These are phyloP conservation scores for Flaveria brownii DNA, from an alignment of 129 eudicot species.

Conservation along the genomic window DNA sequence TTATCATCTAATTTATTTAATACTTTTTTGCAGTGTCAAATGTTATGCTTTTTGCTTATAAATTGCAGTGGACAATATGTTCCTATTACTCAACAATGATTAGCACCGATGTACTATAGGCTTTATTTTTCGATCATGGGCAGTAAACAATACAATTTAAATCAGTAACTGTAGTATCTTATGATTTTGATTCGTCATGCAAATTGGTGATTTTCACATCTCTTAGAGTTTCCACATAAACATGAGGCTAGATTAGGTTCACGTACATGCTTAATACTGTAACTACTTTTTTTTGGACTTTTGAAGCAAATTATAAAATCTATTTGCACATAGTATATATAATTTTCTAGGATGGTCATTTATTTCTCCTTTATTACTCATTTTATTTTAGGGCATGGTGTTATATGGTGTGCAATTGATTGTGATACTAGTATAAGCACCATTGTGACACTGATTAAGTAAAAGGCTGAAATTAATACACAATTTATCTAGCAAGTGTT, in stretches of 20 bases:
- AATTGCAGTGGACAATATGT: not conserved
- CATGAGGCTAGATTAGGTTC: not conserved
- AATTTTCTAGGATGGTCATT: not conserved
- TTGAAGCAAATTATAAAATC: not conserved
- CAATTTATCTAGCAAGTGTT: not conserved
- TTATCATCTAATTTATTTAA: conserved; percentile 20
- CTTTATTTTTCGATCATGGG: not conserved
- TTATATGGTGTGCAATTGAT: conserved; percentile 15
- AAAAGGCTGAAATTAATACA: not conserved
- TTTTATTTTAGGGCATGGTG: conserved; percentile 11
- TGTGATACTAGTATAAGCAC: not conserved
- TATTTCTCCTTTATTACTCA: not conserved
- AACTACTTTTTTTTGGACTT: not conserved
- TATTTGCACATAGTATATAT: not conserved
- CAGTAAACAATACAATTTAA: not conserved
- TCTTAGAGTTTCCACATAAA: not conserved
- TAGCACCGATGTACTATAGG: not conserved
- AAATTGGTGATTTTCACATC: not conserved
- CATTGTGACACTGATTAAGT: not conserved
- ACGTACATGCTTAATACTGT: not conserved
- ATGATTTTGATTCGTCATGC: conserved; percentile 6
- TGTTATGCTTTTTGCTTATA: conserved; percentile 10
- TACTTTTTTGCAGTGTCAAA: not conserved
- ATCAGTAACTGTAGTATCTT: conserved; percentile 4
- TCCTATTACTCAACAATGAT: not conserved